Evolutionary conservation across 73 alveolate genomes (phyloP).

Genomic region (Paramecium tetraurelia): DNA sequence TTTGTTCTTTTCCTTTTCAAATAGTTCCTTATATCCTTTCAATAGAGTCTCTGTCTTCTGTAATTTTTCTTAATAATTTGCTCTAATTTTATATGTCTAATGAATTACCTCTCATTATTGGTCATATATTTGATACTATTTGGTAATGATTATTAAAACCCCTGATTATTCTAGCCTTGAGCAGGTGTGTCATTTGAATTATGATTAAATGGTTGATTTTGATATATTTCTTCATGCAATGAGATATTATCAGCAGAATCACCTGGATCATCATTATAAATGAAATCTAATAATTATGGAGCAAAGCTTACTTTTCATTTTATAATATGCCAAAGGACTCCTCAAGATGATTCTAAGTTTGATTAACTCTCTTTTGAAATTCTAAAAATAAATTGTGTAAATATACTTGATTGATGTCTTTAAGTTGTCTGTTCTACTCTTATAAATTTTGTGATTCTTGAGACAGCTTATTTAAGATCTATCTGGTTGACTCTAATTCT

Average conservation of each 20-base stretch:
- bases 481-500: conserved; percentile 29
- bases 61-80: neutral
- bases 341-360: neutral
- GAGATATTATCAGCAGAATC: neutral
- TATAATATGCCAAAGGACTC: conserved; percentile 33
- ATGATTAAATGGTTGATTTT: neutral
- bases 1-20: conserved; percentile 38
- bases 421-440: neutral
- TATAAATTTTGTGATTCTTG: neutral
- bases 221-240: neutral
- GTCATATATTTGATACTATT: neutral
- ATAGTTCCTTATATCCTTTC: conserved; percentile 40
- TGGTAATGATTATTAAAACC: neutral
- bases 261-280: conserved; percentile 12
- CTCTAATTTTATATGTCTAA: neutral
- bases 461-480: conserved; percentile 10
- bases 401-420: neutral
- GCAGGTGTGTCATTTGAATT: neutral
- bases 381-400: neutral
- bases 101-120: conserved; percentile 14
- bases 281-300: neutral
- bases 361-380: neutral
- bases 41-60: neutral
- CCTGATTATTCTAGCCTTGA: neutral
- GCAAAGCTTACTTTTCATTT: conserved; percentile 13